Evolutionary conservation across 176 grass and related monocot genomes (phyloP), one percentile per base, ranked within the genome.

Genomic region (bread wheat (Triticum aestivum)): DNA sequence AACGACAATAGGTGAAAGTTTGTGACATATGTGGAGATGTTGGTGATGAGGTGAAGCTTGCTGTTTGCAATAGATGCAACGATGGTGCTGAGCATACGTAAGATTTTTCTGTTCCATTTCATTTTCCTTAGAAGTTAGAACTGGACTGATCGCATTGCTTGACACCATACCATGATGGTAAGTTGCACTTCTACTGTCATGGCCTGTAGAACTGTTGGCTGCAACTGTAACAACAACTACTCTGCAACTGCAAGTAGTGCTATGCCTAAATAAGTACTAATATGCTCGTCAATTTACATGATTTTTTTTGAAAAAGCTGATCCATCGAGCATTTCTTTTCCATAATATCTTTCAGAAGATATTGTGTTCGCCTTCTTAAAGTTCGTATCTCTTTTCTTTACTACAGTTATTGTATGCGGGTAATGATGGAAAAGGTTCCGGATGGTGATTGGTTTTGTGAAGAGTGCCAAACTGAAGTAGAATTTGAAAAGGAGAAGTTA

Each of bases 81-180:
- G 97, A 99, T 70, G 97, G 97, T 26, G 97, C 97, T 78, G 97
- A 99, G 85, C 97, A 99, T 58, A 96, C 62, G 97, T 99, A 96
- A 99, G 77, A 47, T 77, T 68, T 78, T 56, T 14, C 71, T 65
- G 73, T 74, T 41, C 33, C 44, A 74, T 85, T 42, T 30, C 68
- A 17, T 69, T 81, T 33, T 59, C 54, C 17, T 59, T 59, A 21
- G 54, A 49, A 30, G 38, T 33, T 59, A 61, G n/a, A 61, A 37
- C 11, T 84, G 18, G 13, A 69, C 29, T 38, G 5, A 65, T 78
- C 47, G 7, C 56, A 63, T 66, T 78, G 23, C 32, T 83, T 52
- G 34, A 56, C 52, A 59, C 0, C 29, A 23, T 58, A 44, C 30
- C 20, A 62, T 77, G 7, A 64, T 82, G 23, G 23, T 65, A 41